phyloP scores from a whole-genome alignment of 495 filamentous ascomycete species.

The Tuber umbilicatum region DNA sequence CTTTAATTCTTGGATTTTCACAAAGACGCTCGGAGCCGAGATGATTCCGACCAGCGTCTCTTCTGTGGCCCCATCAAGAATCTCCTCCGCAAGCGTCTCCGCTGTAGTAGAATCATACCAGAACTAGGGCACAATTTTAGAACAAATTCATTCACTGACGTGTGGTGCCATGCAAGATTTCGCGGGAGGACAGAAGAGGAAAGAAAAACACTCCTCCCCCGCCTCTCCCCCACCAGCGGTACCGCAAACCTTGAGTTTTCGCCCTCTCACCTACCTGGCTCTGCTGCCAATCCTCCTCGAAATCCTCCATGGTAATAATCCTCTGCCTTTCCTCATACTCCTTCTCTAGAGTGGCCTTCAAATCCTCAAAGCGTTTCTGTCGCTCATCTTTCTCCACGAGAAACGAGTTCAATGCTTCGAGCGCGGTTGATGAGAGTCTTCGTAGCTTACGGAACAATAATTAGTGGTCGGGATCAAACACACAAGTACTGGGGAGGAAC shows the following conservation, averaged over 20 bases:
- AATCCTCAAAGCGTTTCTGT: conserved; percentile 56
- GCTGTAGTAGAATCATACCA: conserved; percentile 70
- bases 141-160: neutral
- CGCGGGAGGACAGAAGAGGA: neutral
- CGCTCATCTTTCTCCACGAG: conserved; percentile 60
- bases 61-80: conserved; percentile 53
- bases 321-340: conserved; percentile 41
- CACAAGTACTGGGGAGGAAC: conserved; percentile 6
- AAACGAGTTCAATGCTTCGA: conserved; percentile 61
- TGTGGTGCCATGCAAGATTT: neutral
- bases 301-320: conserved; percentile 60
- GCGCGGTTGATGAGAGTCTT: conserved; percentile 53
- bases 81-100: conserved; percentile 52
- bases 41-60: conserved; percentile 59
- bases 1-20: conserved; percentile 52
- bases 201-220: conserved; percentile 20
- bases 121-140: conserved; percentile 5
- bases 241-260: neutral
- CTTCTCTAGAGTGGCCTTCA: conserved; percentile 52
- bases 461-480: neutral
- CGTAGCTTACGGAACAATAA: neutral
- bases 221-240: neutral
- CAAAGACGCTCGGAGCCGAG: conserved; percentile 69
- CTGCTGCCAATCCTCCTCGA: conserved; percentile 74
- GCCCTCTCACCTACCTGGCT: conserved; percentile 62